phyloP scores from a whole-genome alignment of 768 basidiomycete genomes.

The Exsudoporus frostii region DNA sequence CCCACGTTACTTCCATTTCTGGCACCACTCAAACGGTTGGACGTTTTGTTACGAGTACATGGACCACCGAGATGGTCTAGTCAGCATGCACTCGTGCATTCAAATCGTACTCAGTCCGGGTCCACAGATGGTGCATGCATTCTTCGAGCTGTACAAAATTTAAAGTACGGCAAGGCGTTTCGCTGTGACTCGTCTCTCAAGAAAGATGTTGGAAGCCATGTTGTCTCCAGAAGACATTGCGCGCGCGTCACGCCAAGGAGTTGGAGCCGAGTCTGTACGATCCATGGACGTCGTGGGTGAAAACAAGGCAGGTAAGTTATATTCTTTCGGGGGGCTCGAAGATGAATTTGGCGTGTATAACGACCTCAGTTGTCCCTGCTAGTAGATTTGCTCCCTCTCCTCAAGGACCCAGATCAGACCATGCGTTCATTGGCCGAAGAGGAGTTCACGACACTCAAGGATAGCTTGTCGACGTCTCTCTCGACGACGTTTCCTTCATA shows the following conservation, averaged over 20 bases:
- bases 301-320: constrained; percentile 52
- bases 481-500: constrained; percentile 59
- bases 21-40: constrained; percentile 11
- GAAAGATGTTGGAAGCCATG: constrained; percentile 51
- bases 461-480: constrained; percentile 22
- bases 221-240: constrained; percentile 55
- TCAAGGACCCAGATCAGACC: constrained; percentile 54
- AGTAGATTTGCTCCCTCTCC: constrained; percentile 58
- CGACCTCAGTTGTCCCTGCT: constrained; percentile 55
- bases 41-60: constrained; percentile 6
- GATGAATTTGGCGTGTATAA: constrained; percentile 5
- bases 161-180: neutral
- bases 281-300: constrained; percentile 66
- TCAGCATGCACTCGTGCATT: constrained; percentile 6
- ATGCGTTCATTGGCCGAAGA: neutral
- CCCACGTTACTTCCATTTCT: neutral
- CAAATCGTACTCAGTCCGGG: constrained; percentile 13
- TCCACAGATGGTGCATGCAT: constrained; percentile 53
- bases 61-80: constrained; percentile 13
- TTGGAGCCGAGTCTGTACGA: constrained; percentile 60
- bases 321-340: neutral
- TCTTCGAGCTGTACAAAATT: constrained; percentile 49
- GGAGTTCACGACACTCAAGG: constrained; percentile 50
- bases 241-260: constrained; percentile 64
- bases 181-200: neutral